Evolutionary conservation across 176 grass and related monocot species (phyloP).

Genomic region (Calamus simplicifolius): DNA sequence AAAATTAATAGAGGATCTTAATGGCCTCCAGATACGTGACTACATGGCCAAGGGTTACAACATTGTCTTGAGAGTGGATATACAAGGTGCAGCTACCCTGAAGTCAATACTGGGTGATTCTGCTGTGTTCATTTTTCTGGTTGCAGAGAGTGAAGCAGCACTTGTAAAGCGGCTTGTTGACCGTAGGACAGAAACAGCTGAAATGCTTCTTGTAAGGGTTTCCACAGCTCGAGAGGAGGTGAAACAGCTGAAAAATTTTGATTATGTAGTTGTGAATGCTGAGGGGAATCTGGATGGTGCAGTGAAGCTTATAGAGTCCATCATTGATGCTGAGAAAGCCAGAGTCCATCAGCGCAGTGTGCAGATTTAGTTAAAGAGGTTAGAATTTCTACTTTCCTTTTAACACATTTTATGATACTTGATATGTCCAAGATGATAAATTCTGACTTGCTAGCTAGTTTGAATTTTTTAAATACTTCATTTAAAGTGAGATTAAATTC

Average conservation of each 20-base stretch:
- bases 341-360: conserved; percentile 48
- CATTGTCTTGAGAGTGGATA: conserved; percentile 92
- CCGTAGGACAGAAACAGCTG: conserved; percentile 84
- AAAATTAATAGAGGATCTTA: not conserved
- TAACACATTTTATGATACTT: no score
- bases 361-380: conserved; percentile 37
- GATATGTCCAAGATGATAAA: no score
- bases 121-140: conserved; percentile 88
- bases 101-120: conserved; percentile 74
- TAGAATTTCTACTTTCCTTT: not conserved
- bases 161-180: conserved; percentile 80
- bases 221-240: conserved; percentile 86
- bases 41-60: conserved; percentile 87
- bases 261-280: conserved; percentile 83
- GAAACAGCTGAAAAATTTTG: conserved; percentile 51
- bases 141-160: conserved; percentile 81
- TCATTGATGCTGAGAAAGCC: conserved; percentile 92
- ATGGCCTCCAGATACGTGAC: conserved; percentile 56
- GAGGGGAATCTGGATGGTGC: conserved; percentile 82
- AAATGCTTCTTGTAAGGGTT: conserved; percentile 93
- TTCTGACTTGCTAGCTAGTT: no score
- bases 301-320: conserved; percentile 69
- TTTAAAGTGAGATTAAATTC: no score
- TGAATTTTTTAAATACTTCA: no score
- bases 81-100: conserved; percentile 87